phyloP scores from a whole-genome alignment of 208 protist species.

The Blechomonas ayalai region DNA sequence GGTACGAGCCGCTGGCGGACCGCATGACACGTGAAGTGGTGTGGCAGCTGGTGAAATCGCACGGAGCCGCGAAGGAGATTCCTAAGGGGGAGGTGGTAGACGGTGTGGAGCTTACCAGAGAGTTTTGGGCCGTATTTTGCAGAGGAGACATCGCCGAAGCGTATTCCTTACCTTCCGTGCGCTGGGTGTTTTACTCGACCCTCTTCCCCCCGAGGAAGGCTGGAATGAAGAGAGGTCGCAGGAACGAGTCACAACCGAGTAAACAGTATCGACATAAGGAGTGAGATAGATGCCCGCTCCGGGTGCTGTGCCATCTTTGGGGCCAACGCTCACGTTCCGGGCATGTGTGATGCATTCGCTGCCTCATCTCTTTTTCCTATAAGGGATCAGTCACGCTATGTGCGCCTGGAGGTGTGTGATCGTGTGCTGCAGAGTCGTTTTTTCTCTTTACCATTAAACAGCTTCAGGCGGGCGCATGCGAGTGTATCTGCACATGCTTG shows the following conservation, averaged over 20 bases:
- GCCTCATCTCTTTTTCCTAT: too few species aligned
- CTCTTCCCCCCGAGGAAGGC: conserved; percentile 6
- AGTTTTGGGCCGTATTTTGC: conserved; percentile 65
- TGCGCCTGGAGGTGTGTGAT: too few species aligned
- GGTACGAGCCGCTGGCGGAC: conserved; percentile 33
- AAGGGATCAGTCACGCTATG: too few species aligned
- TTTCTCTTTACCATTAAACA: too few species aligned
- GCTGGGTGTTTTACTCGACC: conserved; percentile 17
- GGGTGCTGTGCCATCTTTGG: too few species aligned
- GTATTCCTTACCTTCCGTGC: conserved; percentile 53
- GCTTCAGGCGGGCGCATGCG: too few species aligned
- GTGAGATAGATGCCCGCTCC: too few species aligned
- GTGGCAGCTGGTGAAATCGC: conserved; percentile 21
- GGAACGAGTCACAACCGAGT: not conserved
- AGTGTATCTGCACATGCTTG: too few species aligned
- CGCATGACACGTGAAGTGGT: conserved; percentile 35
- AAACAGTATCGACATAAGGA: not conserved
- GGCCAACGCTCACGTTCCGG: too few species aligned
- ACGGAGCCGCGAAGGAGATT: conserved; percentile 25
- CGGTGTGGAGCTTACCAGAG: conserved; percentile 19
- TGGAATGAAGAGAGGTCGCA: not conserved
- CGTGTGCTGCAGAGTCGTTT: too few species aligned
- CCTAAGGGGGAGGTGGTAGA: conserved; percentile 28
- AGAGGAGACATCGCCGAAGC: conserved; percentile 40
- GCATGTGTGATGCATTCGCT: too few species aligned